phyloP scores from a whole-genome alignment of 2,329 filamentous ascomycete species.

The Trichoderma sp. region DNA sequence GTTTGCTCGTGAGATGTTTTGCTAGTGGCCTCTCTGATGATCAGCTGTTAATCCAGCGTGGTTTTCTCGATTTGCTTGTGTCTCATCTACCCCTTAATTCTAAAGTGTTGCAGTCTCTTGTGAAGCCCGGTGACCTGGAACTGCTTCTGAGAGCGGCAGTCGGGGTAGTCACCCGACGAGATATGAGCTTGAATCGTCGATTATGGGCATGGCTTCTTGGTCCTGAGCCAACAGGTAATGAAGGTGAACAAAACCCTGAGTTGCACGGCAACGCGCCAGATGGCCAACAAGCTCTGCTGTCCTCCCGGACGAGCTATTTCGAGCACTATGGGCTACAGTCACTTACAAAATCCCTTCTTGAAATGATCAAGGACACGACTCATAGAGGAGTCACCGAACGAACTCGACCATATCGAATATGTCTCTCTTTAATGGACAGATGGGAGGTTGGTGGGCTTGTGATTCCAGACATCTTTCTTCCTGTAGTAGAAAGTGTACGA shows the following conservation, averaged over 20 bases:
- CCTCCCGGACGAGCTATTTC: slow-evolving; percentile 77
- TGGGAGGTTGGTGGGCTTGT: slow-evolving; percentile 95
- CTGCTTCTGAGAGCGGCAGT: slow-evolving; percentile 78
- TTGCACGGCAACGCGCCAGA: slow-evolving; percentile 47
- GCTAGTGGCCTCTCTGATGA: slow-evolving; percentile 85
- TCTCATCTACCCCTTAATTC: slow-evolving; percentile 86
- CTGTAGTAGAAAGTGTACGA: slow-evolving; percentile 78
- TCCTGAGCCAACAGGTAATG: slow-evolving; percentile 59
- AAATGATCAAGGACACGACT: slow-evolving; percentile 64
- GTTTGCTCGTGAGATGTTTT: slow-evolving; percentile 86
- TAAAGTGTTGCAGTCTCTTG: slow-evolving; percentile 72
- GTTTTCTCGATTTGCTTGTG: slow-evolving; percentile 90
- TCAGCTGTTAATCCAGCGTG: slow-evolving; percentile 88
- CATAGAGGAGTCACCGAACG: slow-evolving; percentile 55
- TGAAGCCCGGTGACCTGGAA: slow-evolving; percentile 75
- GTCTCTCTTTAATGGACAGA: slow-evolving; percentile 93
- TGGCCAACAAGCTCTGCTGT: slow-evolving; percentile 47
- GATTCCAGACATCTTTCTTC: slow-evolving; percentile 84
- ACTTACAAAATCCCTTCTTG: slow-evolving; percentile 71
- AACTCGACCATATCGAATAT: slow-evolving; percentile 85
- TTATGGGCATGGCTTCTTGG: slow-evolving; percentile 97
- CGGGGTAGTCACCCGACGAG: slow-evolving; percentile 83
- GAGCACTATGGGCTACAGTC: slow-evolving; percentile 74
- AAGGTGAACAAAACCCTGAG: slow-evolving; percentile 50
- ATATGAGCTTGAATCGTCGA: slow-evolving; percentile 94